Evolutionary conservation across 169 alveolate genomes (phyloP), one percentile per base, ranked within the genome.

Genomic region (Theileria parva): DNA sequence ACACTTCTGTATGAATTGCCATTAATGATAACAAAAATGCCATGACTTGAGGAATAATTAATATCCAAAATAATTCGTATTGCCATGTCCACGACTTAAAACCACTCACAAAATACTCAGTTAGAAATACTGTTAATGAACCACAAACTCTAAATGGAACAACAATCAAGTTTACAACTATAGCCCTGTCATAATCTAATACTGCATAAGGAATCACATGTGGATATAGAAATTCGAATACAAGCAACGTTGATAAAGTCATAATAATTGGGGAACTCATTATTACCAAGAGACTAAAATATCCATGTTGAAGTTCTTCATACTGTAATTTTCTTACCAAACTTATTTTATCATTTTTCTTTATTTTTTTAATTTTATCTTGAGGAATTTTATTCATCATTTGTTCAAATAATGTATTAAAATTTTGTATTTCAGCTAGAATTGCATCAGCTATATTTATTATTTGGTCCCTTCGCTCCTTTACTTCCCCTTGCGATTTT

Each of bases 141-240:
- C 69, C 70, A 11, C 37, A n/a, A 39, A 80, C n/a, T 17, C 63
- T n/a, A 63, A 80, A 66, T 32, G 57, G 74, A 65, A 64, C 39
- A 8, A 25, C 27, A 23, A 32, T 23, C 51, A 80, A 27, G 70
- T 39, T 80, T 27, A 80, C 28, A 9, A 67, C 64, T 27, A 55
- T 70, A 21, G 68, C 60, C 39, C 21, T 21, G 12, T 37, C 74
- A 48, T 77, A 0, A 19, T 80, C 81, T 8, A 80, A 34, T 28
- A 80, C 21, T 13, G 77, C 27, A 39, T 80, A 80, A 21, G 87
- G 87, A 30, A 80, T 19, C 15, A 80, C 48, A 1, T 80, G 71
- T 4, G 87, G 87, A 6, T 12, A 30, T 51, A 59, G 74, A 39
- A 80, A 63, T 17, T 27, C 37, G 39, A 50, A 71, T 25, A 71